These are phyloP conservation scores for Grosmannia serpens DNA, from an alignment of 2,329 filamentous ascomycete species.

Conservation along the genomic window DNA sequence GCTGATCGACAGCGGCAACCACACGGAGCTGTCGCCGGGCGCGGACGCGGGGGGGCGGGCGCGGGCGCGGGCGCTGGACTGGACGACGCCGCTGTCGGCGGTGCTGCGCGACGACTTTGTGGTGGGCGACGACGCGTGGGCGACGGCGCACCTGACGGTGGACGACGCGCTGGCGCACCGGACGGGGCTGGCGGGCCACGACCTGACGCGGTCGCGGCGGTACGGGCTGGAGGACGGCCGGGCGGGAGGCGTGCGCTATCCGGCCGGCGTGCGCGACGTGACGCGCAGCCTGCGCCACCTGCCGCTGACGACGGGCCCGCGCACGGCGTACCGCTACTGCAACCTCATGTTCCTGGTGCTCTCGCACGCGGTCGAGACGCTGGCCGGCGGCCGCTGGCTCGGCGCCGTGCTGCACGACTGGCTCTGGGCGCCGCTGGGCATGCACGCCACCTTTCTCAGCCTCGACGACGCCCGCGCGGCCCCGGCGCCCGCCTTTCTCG, in stretches of 20 bases:
- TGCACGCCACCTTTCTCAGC: conserved; percentile 27
- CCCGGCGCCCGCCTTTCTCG: conserved; percentile 18
- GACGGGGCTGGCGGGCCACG: conserved; percentile 34
- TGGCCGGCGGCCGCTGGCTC: conserved; percentile 23
- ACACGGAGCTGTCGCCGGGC: conserved; percentile 7
- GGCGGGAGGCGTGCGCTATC: conserved; percentile 11
- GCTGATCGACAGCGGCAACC: conserved; percentile 33
- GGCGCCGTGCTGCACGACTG: conserved; percentile 25
- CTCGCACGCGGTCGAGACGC: conserved; percentile 31
- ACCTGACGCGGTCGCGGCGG: conserved; percentile 18
- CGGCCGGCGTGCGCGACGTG: conserved; percentile 22
- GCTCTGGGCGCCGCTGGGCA: conserved; percentile 32
- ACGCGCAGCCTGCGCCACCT: conserved; percentile 31
- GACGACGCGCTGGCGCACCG: conserved; percentile 42
- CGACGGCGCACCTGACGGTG: conserved; percentile 34
- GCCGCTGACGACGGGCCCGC: conserved; percentile 25
- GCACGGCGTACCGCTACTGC: conserved; percentile 35
- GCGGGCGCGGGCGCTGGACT: conserved; percentile 21
- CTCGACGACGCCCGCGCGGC: conserved; percentile 19
- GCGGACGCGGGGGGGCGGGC: neutral
- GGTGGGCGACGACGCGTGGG: conserved; percentile 25
- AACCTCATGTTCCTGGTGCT: conserved; percentile 40
- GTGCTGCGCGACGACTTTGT: conserved; percentile 39
- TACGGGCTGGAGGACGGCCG: conserved; percentile 13
- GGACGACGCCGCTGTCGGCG: conserved; percentile 32